phyloP scores from a whole-genome alignment of 495 filamentous ascomycete species.

The Xylaria curta region DNA sequence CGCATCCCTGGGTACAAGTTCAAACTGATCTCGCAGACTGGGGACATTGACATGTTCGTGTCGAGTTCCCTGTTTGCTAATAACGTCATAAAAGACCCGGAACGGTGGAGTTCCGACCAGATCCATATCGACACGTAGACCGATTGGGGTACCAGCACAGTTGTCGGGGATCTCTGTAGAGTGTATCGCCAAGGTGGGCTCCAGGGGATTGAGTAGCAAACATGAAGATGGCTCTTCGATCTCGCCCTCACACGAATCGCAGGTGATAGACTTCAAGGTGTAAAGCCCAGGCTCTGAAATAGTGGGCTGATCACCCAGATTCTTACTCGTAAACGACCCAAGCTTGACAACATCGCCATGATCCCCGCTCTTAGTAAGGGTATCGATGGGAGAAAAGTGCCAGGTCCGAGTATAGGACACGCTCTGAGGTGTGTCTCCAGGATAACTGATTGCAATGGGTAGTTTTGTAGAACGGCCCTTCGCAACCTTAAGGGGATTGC shows the following conservation, averaged over 20 bases:
- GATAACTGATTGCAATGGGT: conserved; percentile 72
- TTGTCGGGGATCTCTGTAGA: conserved; percentile 87
- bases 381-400: conserved; percentile 71
- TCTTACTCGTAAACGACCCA: conserved; percentile 60
- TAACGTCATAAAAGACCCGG: conserved; percentile 71
- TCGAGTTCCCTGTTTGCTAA: conserved; percentile 58
- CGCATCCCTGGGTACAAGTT: conserved; percentile 79
- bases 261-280: conserved; percentile 76
- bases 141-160: conserved; percentile 91
- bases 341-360: conserved; percentile 60
- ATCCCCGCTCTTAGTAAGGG: conserved; percentile 67
- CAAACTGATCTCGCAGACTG: conserved; percentile 76
- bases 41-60: conserved; percentile 60
- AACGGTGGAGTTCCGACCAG: conserved; percentile 92
- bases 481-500: conserved; percentile 80
- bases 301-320: conserved; percentile 51
- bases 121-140: conserved; percentile 84
- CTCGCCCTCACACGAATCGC: conserved; percentile 82
- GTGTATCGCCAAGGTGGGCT: conserved; percentile 76
- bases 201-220: conserved; percentile 85
- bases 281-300: conserved; percentile 87
- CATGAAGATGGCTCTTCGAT: conserved; percentile 91
- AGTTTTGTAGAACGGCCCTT: conserved; percentile 72
- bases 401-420: conserved; percentile 67
- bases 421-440: conserved; percentile 61